A percentile compares a stretch with the other conserved stretches of the same genome.
Conservation (phyloP, 2,329 filamentous ascomycete species). For the Alternaria brassicae region DNA sequence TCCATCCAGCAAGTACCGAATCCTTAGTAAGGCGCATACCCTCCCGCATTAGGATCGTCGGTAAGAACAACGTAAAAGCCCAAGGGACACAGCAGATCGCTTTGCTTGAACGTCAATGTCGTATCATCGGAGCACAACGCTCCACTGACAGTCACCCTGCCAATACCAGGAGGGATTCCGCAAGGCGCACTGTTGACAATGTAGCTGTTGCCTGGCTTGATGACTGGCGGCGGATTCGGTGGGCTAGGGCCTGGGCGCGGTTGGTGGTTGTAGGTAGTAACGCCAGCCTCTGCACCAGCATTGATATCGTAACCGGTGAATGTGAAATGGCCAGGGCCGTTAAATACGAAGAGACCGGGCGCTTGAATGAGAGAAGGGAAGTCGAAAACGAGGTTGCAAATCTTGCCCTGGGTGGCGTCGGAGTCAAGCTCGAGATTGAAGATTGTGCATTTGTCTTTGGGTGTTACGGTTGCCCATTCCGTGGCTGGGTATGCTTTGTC, state of each 20-base stretch:
- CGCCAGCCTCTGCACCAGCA: slow-evolving; percentile 23
- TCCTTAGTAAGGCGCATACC: neutral
- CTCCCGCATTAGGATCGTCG: slow-evolving; percentile 23
- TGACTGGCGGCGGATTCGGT: slow-evolving; percentile 25
- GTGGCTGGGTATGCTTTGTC: slow-evolving; percentile 26
- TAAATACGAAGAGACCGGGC: slow-evolving; percentile 37
- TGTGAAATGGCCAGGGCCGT: slow-evolving; percentile 32
- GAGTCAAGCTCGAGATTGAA: slow-evolving; percentile 38
- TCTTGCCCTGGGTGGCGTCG: slow-evolving; percentile 31
- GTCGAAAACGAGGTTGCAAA: slow-evolving; percentile 42
- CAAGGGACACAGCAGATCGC: slow-evolving; percentile 27
- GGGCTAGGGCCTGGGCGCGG: slow-evolving; percentile 27
- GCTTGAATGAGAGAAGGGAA: slow-evolving; percentile 27
- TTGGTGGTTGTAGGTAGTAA: slow-evolving; percentile 36
- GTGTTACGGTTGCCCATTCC: slow-evolving; percentile 31
- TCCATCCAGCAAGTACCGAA: neutral
- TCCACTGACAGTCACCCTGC: slow-evolving; percentile 28
- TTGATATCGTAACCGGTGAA: slow-evolving; percentile 36
- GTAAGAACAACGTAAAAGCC: slow-evolving; percentile 39
- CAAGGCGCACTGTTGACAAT: slow-evolving; percentile 33
- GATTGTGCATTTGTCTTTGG: slow-evolving; percentile 40
- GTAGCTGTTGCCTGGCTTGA: slow-evolving; percentile 35
- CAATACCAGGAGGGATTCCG: slow-evolving; percentile 26
- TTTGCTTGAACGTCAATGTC: slow-evolving; percentile 32
- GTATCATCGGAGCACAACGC: slow-evolving; percentile 34